These are phyloP conservation scores for Ziziphus jujuba DNA, from an alignment of 306 rosid species.

Conservation along the genomic window DNA sequence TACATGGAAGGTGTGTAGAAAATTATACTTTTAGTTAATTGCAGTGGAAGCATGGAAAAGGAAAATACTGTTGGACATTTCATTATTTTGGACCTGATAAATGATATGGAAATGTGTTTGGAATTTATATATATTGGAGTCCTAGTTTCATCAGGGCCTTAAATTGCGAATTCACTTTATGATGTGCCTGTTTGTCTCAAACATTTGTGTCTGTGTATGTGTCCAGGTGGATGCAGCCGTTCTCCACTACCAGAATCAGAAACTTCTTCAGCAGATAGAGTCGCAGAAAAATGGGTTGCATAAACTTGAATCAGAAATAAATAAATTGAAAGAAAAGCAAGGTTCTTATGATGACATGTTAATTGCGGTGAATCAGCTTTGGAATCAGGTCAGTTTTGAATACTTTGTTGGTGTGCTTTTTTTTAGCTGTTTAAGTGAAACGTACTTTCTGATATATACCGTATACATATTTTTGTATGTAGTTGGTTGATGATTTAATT, in stretches of 20 bases:
- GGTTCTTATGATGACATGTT: slow-evolving; percentile 67
- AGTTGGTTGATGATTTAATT: slow-evolving; percentile 80
- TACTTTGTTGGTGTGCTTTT: slow-evolving; percentile 11
- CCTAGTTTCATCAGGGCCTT: no score
- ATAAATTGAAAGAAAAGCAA: slow-evolving; percentile 54
- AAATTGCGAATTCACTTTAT: no score
- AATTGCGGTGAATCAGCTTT: slow-evolving; percentile 62
- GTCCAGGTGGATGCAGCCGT: slow-evolving; percentile 75
- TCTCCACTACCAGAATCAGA: slow-evolving; percentile 82
- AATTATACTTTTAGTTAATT: no score
- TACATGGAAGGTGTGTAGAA: no score
- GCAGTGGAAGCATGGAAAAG: no score
- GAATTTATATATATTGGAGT: no score
- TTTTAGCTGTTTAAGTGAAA: slow-evolving; percentile 16
- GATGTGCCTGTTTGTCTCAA: background rate
- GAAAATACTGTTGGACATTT: no score
- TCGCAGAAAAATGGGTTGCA: slow-evolving; percentile 68
- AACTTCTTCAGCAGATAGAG: slow-evolving; percentile 75
- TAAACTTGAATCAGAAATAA: slow-evolving; percentile 57
- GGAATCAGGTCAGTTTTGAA: slow-evolving; percentile 73
- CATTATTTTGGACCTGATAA: no score
- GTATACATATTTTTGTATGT: slow-evolving; percentile 35
- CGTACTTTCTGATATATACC: background rate
- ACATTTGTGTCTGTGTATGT: slow-evolving; percentile 9
- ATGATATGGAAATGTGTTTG: no score